Evolutionary conservation across 306 rosid genomes (phyloP).

Genomic region (Comarum palustre): DNA sequence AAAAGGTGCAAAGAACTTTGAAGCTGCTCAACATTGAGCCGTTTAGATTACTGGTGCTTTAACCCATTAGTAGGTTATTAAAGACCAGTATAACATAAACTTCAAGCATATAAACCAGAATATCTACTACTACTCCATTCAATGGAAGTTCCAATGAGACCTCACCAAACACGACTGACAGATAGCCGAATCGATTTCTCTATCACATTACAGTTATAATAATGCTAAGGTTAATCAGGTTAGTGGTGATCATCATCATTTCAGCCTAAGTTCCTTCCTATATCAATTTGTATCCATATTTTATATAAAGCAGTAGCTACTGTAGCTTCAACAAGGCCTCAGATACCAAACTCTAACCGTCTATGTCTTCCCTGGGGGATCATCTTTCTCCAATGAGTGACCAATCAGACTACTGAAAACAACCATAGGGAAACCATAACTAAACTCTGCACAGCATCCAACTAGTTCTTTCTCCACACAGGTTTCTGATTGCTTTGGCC

Average conservation of each 20-base stretch:
- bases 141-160: neutral
- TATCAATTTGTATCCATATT: neutral
- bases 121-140: neutral
- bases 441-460: neutral
- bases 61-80: neutral
- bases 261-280: neutral
- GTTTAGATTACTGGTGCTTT: neutral
- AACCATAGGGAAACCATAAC: neutral
- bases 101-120: neutral
- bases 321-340: neutral
- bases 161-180: neutral
- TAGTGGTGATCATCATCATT: neutral
- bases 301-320: neutral
- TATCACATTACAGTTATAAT: neutral
- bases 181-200: neutral
- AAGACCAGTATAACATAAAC: neutral
- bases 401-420: neutral
- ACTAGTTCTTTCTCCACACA: neutral
- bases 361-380: neutral
- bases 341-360: neutral
- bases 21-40: neutral
- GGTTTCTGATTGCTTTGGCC: neutral
- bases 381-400: neutral
- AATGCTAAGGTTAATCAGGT: neutral
- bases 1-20: neutral